These are phyloP conservation scores for Globisporangium spiculum DNA, from an alignment of 352 stramenopile genomes.

Conservation along the genomic window DNA sequence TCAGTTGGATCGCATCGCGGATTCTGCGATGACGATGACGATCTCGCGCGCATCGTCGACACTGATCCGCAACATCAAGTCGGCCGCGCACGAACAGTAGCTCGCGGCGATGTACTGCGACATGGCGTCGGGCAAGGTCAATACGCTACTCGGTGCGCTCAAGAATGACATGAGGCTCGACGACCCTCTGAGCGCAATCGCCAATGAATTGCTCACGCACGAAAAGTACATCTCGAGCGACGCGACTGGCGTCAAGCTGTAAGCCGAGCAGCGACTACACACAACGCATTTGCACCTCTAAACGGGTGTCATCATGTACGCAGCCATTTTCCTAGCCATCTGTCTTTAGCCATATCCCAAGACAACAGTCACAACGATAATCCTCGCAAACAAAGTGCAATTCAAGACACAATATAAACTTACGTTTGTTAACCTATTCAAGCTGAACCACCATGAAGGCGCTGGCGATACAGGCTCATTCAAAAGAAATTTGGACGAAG, in stretches of 20 bases:
- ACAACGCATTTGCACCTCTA: neutral
- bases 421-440: no score
- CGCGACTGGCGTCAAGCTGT: constrained; percentile 69
- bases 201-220: constrained; percentile 67
- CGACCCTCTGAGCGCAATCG: constrained; percentile 69
- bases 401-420: no score
- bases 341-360: no score
- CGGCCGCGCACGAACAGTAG: constrained; percentile 72
- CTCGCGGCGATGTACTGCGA: constrained; percentile 81
- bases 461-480: no score
- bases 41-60: constrained; percentile 79
- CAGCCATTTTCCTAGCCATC: no score
- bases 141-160: constrained; percentile 53
- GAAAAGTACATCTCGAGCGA: constrained; percentile 81
- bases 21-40: constrained; percentile 82
- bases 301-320: neutral
- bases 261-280: neutral
- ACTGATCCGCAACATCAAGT: constrained; percentile 44
- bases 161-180: constrained; percentile 61
- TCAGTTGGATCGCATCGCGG: constrained; percentile 82
- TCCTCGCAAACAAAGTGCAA: no score
- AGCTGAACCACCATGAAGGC: no score
- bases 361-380: no score
- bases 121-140: constrained; percentile 65
- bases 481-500: no score